Evolutionary conservation across 805 yeast genomes (phyloP).

Genomic region (Limtongia smithiae): DNA sequence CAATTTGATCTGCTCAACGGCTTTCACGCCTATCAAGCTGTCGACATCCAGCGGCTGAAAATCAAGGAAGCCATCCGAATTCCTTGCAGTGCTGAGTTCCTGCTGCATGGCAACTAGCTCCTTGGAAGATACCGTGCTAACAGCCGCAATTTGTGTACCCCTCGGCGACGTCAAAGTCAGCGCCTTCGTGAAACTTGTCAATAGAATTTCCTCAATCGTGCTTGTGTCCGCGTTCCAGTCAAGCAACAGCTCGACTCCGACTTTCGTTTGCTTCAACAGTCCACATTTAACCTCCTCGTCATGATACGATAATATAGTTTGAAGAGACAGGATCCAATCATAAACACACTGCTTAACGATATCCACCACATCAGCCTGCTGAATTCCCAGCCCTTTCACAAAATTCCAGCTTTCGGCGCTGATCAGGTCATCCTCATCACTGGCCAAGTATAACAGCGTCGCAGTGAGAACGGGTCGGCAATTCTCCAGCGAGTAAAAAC

Average conservation of each 20-base stretch:
- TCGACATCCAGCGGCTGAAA: conserved; percentile 15
- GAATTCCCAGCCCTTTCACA: conserved; percentile 9
- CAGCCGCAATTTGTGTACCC: not conserved
- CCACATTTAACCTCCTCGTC: conserved; percentile 28
- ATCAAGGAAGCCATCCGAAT: not conserved
- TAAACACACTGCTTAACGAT: conserved; percentile 26
- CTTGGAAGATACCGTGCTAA: not conserved
- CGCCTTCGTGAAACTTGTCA: conserved; percentile 7
- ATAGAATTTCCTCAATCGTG: conserved; percentile 13
- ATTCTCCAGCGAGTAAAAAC: conserved; percentile 39
- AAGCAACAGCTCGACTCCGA: conserved; percentile 16
- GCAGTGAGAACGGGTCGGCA: conserved; percentile 42
- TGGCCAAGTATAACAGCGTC: conserved; percentile 34
- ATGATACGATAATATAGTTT: conserved; percentile 30
- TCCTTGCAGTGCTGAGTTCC: not conserved
- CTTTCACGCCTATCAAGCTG: conserved; percentile 4
- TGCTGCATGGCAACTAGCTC: not conserved
- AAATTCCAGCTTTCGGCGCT: conserved; percentile 5
- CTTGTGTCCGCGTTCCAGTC: conserved; percentile 17
- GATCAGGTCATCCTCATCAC: conserved; percentile 14
- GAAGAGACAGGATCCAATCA: conserved; percentile 35
- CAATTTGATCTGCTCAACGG: conserved; percentile 6
- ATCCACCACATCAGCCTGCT: conserved; percentile 15
- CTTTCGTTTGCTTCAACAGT: conserved; percentile 3
- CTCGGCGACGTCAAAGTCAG: conserved; percentile 6